Evolutionary conservation across 257 asterid species (phyloP).

Genomic region (Fraxinus excelsior): DNA sequence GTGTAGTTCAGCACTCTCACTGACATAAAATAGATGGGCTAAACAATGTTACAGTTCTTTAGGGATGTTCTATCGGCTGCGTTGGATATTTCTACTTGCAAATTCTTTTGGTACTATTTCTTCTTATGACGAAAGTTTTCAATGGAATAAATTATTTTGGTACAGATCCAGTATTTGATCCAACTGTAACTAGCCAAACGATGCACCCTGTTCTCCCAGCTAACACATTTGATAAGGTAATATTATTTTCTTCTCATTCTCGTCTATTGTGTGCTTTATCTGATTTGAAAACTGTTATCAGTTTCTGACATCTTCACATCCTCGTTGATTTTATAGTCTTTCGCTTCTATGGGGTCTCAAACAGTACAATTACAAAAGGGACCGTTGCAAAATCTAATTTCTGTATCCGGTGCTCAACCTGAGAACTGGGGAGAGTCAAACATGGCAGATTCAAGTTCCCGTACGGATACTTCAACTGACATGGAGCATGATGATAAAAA

Average conservation of each 20-base stretch:
- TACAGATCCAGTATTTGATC: slow-evolving; percentile 52
- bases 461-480: slow-evolving; percentile 40
- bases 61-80: neutral
- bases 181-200: slow-evolving; percentile 46
- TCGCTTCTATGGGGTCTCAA: slow-evolving; percentile 51
- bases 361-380: slow-evolving; percentile 46
- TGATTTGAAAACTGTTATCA: slow-evolving; percentile 11
- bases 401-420: slow-evolving; percentile 47
- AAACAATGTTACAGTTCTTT: neutral
- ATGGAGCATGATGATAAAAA: slow-evolving; percentile 44
- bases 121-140: slow-evolving; percentile 14
- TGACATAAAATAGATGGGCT: too few relatives aligned
- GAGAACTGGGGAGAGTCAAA: slow-evolving; percentile 40
- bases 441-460: slow-evolving; percentile 36
- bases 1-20: too few relatives aligned
- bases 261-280: neutral
- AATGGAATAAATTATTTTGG: slow-evolving; percentile 28
- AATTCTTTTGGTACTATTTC: neutral
- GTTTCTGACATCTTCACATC: slow-evolving; percentile 19
- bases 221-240: slow-evolving; percentile 53
- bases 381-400: slow-evolving; percentile 37
- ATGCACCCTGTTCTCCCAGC: slow-evolving; percentile 38
- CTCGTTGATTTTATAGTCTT: slow-evolving; percentile 38
- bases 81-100: neutral
- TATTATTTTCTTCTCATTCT: slow-evolving; percentile 3